Evolutionary conservation across 768 basidiomycete genomes (phyloP).

Genomic region (Tricholoma saponaceum): DNA sequence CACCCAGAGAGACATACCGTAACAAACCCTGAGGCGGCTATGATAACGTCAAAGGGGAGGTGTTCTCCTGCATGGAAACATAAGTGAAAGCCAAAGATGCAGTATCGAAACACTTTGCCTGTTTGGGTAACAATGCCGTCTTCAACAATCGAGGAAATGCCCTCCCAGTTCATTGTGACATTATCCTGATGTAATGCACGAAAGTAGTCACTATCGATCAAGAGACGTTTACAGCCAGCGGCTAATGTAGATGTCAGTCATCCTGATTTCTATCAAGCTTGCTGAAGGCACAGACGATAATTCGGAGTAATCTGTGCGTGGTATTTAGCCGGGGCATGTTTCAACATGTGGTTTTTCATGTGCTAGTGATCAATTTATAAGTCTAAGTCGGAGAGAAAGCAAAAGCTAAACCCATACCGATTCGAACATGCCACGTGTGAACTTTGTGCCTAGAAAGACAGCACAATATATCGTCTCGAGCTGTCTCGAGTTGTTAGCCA

Average conservation of each 20-base stretch:
- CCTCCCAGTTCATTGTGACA: constrained; percentile 38
- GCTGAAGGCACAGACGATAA: constrained; percentile 32
- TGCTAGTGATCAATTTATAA: background rate
- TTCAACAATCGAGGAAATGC: constrained; percentile 33
- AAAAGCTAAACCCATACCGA: constrained; percentile 1
- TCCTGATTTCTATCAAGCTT: background rate
- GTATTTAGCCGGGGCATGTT: constrained; percentile 41
- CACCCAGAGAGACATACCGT: constrained; percentile 15
- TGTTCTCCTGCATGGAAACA: constrained; percentile 22
- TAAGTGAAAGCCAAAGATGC: background rate
- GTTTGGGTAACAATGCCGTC: constrained; percentile 38
- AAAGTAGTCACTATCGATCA: constrained; percentile 47
- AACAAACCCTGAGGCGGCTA: constrained; percentile 35
- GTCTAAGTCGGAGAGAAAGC: background rate
- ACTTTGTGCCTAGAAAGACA: background rate
- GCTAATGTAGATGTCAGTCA: constrained; percentile 21
- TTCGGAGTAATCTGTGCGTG: constrained; percentile 41
- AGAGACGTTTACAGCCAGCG: constrained; percentile 50
- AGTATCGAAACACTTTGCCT: constrained; percentile 19
- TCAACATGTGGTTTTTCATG: constrained; percentile 29
- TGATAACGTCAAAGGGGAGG: constrained; percentile 34
- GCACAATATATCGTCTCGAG: background rate
- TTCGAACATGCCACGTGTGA: background rate
- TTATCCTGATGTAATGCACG: constrained; percentile 42
- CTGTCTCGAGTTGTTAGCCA: background rate